Percentiles rank a stretch among this genome's conserved stretches.
Conservation (phyloP, 2,329 filamentous ascomycete genomes). For the Neonectria coccinea region DNA sequence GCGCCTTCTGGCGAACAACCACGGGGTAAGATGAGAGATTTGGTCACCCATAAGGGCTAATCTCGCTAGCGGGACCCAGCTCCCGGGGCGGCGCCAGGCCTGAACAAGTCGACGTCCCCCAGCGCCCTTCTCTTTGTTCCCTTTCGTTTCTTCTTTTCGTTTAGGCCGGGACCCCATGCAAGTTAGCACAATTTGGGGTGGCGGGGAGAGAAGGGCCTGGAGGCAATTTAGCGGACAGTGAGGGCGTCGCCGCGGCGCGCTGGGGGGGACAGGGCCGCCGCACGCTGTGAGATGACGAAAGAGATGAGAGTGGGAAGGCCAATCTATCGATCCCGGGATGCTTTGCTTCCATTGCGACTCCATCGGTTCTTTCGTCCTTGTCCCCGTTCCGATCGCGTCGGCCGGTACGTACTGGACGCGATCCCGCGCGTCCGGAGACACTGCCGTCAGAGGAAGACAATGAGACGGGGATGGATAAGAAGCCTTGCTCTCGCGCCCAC, state of each 20-base stretch:
- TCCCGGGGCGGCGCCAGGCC: slow-evolving; percentile 13
- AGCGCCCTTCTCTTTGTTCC: slow-evolving; percentile 20
- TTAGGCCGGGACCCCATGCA: slow-evolving; percentile 15
- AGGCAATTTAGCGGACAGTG: slow-evolving; percentile 21
- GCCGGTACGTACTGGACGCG: neutral
- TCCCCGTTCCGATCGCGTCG: neutral
- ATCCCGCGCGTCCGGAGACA: neutral
- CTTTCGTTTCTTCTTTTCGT: slow-evolving; percentile 24
- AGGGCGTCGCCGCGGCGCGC: slow-evolving; percentile 20
- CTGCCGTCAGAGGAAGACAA: neutral
- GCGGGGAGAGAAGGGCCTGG: neutral
- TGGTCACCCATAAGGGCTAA: slow-evolving; percentile 16
- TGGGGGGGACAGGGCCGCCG: slow-evolving; percentile 25
- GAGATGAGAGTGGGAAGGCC: slow-evolving; percentile 29
- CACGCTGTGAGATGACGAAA: slow-evolving; percentile 27
- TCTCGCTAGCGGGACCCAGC: slow-evolving; percentile 26
- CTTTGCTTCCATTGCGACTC: slow-evolving; percentile 9
- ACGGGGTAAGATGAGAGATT: slow-evolving; percentile 1
- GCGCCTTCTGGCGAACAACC: neutral
- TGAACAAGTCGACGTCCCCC: neutral
- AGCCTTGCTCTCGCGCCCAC: slow-evolving; percentile 6
- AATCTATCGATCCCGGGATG: slow-evolving; percentile 29
- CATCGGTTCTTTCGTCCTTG: slow-evolving; percentile 7
- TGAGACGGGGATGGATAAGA: neutral
- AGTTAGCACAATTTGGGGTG: slow-evolving; percentile 14